A percentile compares a stretch with the other conserved stretches of the same genome.
These are phyloP conservation scores for Aspergillus ruber DNA, from an alignment of 2,329 filamentous ascomycete genomes.

Conservation along the genomic window DNA sequence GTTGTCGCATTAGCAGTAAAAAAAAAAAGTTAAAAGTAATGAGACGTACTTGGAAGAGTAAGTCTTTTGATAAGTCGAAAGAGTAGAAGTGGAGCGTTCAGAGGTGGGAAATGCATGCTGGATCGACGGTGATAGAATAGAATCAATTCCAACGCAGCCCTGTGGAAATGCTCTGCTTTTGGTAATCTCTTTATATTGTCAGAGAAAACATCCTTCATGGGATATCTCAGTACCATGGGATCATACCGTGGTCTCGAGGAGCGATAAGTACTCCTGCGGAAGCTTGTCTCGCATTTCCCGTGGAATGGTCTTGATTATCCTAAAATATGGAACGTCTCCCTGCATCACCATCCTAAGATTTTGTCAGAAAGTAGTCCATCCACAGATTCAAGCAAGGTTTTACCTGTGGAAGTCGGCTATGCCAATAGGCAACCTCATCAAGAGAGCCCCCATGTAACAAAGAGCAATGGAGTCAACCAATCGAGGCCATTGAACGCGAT, in stretches of 20 bases:
- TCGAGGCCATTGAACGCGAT: constrained; percentile 48
- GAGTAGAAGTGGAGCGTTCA: constrained; percentile 65
- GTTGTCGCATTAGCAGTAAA: constrained; percentile 6
- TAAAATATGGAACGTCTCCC: constrained; percentile 67
- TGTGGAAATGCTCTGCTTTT: constrained; percentile 55
- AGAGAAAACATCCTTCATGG: background rate
- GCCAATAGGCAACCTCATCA: constrained; percentile 70
- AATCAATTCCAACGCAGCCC: constrained; percentile 55
- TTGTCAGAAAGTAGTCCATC: background rate
- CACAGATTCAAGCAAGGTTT: constrained; percentile 2
- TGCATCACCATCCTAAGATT: constrained; percentile 45
- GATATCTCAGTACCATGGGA: background rate
- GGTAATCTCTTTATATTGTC: constrained; percentile 31
- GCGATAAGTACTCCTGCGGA: constrained; percentile 33
- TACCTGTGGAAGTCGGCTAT: constrained; percentile 61
- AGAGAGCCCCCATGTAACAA: constrained; percentile 70
- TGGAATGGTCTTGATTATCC: constrained; percentile 47
- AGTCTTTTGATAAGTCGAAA: constrained; percentile 66
- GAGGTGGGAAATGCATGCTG: constrained; percentile 61
- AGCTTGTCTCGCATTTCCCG: constrained; percentile 40
- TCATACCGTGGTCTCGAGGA: constrained; percentile 35
- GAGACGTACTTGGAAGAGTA: constrained; percentile 61
- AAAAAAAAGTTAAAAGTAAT: background rate
- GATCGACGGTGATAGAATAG: constrained; percentile 62
- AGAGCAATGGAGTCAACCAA: constrained; percentile 69